Conservation (phyloP, 1,284 basidiomycete genomes). For the Phaffia rhodozyma region DNA sequence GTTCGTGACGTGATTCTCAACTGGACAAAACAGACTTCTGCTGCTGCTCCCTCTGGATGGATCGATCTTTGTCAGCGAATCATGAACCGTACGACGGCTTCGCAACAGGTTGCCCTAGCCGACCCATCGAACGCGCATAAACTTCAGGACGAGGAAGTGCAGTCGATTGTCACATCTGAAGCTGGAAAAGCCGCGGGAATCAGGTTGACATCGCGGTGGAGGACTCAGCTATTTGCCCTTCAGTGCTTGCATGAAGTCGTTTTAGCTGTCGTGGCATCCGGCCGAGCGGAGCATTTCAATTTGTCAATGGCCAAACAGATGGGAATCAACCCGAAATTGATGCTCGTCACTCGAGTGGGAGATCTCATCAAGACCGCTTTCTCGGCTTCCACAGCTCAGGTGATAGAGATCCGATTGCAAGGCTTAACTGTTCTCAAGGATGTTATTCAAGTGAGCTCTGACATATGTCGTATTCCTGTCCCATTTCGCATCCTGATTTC, state of each 20-base stretch:
- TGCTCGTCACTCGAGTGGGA: conserved; percentile 32
- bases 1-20: conserved; percentile 85
- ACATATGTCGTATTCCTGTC: not conserved
- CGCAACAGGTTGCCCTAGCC: conserved; percentile 48
- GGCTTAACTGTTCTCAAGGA: conserved; percentile 81
- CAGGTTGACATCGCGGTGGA: conserved; percentile 66
- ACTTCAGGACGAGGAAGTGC: conserved; percentile 79
- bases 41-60: conserved; percentile 89
- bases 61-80: conserved; percentile 95
- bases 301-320: conserved; percentile 46
- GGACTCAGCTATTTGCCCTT: conserved; percentile 90
- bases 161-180: conserved; percentile 58
- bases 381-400: conserved; percentile 88
- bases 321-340: conserved; percentile 27
- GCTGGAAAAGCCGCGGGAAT: conserved; percentile 33
- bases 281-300: conserved; percentile 70
- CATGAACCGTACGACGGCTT: conserved; percentile 75
- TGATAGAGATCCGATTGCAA: conserved; percentile 88
- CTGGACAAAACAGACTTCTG: conserved; percentile 90
- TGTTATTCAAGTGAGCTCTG: conserved; percentile 66
- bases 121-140: conserved; percentile 38
- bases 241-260: conserved; percentile 88
- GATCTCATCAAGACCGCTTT: conserved; percentile 98
- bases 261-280: conserved; percentile 55
- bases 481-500: not conserved